Percentiles rank a stretch among this genome's conserved stretches.
phyloP scores from a whole-genome alignment of 768 basidiomycete species.

The Sarcomyxa edulis region DNA sequence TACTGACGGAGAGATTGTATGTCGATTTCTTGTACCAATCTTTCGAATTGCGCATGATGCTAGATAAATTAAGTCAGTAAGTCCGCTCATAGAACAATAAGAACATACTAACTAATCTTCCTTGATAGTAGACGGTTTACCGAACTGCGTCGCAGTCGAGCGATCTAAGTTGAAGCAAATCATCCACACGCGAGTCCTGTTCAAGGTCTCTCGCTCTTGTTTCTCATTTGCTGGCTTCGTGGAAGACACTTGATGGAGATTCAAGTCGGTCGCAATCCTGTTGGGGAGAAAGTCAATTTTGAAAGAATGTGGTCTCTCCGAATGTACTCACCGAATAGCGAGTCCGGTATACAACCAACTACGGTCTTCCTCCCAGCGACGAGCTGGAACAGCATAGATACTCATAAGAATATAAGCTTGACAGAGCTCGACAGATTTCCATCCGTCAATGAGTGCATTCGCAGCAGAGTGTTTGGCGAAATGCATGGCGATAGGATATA shows the following conservation, averaged over 20 bases:
- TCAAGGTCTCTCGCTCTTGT: constrained; percentile 78
- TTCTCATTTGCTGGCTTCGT: constrained; percentile 65
- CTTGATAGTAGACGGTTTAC: constrained; percentile 84
- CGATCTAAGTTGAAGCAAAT: constrained; percentile 87
- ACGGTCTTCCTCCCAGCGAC: constrained; percentile 85
- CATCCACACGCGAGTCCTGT: constrained; percentile 86
- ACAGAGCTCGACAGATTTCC: constrained; percentile 83
- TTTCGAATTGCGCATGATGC: constrained; percentile 63
- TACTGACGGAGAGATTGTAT: constrained; percentile 51
- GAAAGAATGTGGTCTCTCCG: constrained; percentile 1
- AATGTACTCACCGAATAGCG: constrained; percentile 56
- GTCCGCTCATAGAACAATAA: background rate
- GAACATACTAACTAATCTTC: constrained; percentile 62
- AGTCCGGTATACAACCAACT: constrained; percentile 88
- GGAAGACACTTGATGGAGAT: constrained; percentile 65
- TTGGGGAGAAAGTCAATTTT: constrained; percentile 2
- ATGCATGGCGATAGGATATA: constrained; percentile 86
- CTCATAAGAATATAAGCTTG: constrained; percentile 92
- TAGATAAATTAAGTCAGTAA: constrained; percentile 14
- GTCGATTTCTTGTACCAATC: constrained; percentile 74
- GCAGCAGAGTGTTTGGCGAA: constrained; percentile 82
- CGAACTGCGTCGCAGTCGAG: constrained; percentile 84
- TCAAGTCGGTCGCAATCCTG: constrained; percentile 86
- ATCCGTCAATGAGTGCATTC: constrained; percentile 73
- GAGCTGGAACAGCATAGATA: constrained; percentile 73